These are phyloP conservation scores for Colletotrichum tropicale DNA, from an alignment of 2,329 filamentous ascomycete species.

Conservation along the genomic window DNA sequence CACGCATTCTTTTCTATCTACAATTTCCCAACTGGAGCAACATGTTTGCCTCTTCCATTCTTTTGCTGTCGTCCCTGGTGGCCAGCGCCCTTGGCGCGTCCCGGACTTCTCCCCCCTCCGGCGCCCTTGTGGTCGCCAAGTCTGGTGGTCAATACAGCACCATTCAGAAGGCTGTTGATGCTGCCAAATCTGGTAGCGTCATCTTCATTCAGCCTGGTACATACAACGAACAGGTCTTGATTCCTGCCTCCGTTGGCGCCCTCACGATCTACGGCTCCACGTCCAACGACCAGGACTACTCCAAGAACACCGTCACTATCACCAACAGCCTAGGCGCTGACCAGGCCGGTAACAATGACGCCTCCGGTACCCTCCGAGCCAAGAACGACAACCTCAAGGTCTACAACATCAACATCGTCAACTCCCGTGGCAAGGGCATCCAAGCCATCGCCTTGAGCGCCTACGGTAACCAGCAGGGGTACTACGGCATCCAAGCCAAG, in stretches of 20 bases:
- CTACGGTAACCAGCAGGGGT: conserved; percentile 34
- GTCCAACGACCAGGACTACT: conserved; percentile 38
- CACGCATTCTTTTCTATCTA: background rate
- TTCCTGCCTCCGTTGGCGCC: conserved; percentile 57
- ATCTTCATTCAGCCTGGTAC: conserved; percentile 31
- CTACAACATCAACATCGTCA: conserved; percentile 62
- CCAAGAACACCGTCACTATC: conserved; percentile 53
- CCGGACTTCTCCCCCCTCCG: conserved; percentile 32
- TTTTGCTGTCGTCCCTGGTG: conserved; percentile 18
- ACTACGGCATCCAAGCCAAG: conserved; percentile 56
- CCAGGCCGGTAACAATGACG: conserved; percentile 46
- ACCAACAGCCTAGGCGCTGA: conserved; percentile 43
- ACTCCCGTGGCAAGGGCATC: conserved; percentile 49
- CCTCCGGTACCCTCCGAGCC: conserved; percentile 34
- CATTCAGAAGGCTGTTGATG: conserved; percentile 58
- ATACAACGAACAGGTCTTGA: conserved; percentile 48
- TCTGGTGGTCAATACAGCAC: conserved; percentile 25
- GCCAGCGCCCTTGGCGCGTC: conserved; percentile 22
- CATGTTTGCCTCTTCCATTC: conserved; percentile 10
- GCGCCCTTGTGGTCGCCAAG: conserved; percentile 35
- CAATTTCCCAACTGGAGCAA: background rate
- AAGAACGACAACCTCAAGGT: conserved; percentile 51
- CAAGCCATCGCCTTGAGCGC: conserved; percentile 61
- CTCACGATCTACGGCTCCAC: conserved; percentile 64
- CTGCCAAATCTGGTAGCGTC: conserved; percentile 55